A percentile compares a stretch with the other conserved stretches of the same genome.
phyloP scores from a whole-genome alignment of 78 protist genomes.

The Dictyostelium discoideum region dicty_2.7 NC_007088.5:552001-552500 shows the following conservation, averaged over 20 bases:
- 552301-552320: background rate
- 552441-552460: too few species aligned
- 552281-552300: background rate
- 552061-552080: conserved; percentile 40
- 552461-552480: too few species aligned
- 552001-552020: conserved; percentile 50
- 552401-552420: too few species aligned
- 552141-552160: background rate
- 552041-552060: conserved; percentile 52
- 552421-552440: too few species aligned
- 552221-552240: background rate
- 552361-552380: background rate
- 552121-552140: background rate
- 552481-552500: background rate
- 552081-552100: conserved; percentile 41
- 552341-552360: background rate
- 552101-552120: conserved; percentile 64
- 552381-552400: background rate
- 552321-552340: background rate
- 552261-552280: background rate
- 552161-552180: conserved; percentile 27
- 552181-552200: conserved; percentile 10
- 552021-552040: conserved; percentile 81
- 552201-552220: background rate
- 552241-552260: background rate